These are phyloP conservation scores for Rhodomyrtus psidioides DNA, from an alignment of 441 rosid genomes.

Conservation along the genomic window DNA sequence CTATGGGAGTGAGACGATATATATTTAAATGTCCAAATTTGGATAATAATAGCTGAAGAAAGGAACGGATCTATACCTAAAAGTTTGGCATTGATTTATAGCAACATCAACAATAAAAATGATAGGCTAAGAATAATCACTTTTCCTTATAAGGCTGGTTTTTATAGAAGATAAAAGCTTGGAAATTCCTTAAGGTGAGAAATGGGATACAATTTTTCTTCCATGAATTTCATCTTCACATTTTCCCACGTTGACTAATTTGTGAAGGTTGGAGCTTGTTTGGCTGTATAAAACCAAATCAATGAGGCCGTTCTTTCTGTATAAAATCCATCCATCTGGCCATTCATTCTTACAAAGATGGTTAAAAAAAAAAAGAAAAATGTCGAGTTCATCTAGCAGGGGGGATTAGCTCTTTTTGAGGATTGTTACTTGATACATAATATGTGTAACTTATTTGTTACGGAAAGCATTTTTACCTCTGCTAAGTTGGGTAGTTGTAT, in stretches of 20 bases:
- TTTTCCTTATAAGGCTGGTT: neutral
- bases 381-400: neutral
- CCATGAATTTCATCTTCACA: no score
- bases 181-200: no score
- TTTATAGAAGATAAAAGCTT: no score
- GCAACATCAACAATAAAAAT: no score
- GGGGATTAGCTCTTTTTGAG: neutral
- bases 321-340: neutral
- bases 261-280: no score
- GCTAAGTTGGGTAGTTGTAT: neutral
- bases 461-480: neutral
- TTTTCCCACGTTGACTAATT: no score
- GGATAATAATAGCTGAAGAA: neutral
- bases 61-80: neutral
- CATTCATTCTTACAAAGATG: neutral
- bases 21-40: neutral
- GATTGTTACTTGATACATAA: neutral
- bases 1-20: neutral
- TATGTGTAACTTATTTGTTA: neutral
- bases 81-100: no score
- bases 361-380: neutral
- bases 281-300: no score
- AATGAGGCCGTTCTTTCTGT: no score
- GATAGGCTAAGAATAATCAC: neutral
- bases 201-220: no score